Percentiles rank a stretch among this genome's conserved stretches.
phyloP scores from a whole-genome alignment of 2,329 filamentous ascomycete genomes.

The Endothia cerciana region DNA sequence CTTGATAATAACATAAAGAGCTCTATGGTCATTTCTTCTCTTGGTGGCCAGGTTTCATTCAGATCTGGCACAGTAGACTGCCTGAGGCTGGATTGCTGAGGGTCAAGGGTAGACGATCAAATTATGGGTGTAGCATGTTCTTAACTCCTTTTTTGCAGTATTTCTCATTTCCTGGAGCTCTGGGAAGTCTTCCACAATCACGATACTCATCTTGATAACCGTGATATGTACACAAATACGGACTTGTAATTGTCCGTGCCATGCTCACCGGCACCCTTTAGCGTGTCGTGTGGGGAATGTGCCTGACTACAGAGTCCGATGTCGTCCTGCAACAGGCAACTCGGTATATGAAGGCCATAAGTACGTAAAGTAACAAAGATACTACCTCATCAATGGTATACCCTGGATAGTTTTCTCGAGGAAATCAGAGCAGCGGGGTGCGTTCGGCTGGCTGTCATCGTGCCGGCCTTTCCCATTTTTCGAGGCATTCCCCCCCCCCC shows the following conservation, averaged over 20 bases:
- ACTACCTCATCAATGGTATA: neutral
- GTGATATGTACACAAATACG: slow-evolving; percentile 10
- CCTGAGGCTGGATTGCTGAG: no score
- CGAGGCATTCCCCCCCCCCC: no score
- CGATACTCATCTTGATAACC: neutral
- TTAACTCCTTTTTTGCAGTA: no score
- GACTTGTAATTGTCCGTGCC: slow-evolving; percentile 26
- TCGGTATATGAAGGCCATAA: neutral
- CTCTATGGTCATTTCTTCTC: no score
- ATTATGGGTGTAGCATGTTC: no score
- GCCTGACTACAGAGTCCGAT: slow-evolving; percentile 22
- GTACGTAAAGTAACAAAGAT: neutral
- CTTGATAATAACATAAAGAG: no score
- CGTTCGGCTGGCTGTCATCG: neutral
- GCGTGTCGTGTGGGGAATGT: slow-evolving; percentile 9
- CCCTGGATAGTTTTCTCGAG: no score
- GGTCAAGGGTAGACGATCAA: no score
- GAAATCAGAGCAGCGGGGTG: neutral
- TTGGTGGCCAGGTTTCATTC: no score
- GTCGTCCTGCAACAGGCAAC: slow-evolving; percentile 29
- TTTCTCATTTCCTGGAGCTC: no score
- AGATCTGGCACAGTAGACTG: no score
- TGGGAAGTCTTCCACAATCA: neutral
- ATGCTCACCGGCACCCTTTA: slow-evolving; percentile 15
- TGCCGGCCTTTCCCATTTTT: no score